Evolutionary conservation across 2,329 filamentous ascomycete genomes (phyloP).

Genomic region (Bipolaris bicolor): DNA sequence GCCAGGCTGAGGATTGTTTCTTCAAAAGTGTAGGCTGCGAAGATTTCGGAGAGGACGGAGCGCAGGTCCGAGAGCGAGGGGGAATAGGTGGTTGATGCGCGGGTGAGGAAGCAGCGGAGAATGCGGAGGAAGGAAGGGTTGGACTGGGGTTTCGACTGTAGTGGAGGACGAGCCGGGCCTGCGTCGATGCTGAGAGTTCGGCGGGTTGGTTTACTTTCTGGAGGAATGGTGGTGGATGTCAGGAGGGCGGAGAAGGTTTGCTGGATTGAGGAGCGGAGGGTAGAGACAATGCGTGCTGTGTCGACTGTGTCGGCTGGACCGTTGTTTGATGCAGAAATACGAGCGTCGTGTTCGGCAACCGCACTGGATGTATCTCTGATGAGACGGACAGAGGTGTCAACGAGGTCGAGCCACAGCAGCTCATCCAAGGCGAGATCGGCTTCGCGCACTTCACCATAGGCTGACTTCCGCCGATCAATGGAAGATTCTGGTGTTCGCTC

Average conservation of each 20-base stretch:
- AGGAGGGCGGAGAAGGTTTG: slow-evolving; percentile 88
- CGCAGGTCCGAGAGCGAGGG: slow-evolving; percentile 88
- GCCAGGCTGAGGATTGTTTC: slow-evolving; percentile 85
- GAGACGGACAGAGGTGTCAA: slow-evolving; percentile 65
- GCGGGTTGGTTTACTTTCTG: slow-evolving; percentile 18
- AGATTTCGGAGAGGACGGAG: slow-evolving; percentile 83
- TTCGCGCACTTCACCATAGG: slow-evolving; percentile 56
- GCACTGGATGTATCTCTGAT: slow-evolving; percentile 55
- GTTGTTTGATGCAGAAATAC: slow-evolving; percentile 33
- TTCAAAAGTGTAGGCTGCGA: slow-evolving; percentile 94
- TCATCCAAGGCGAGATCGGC: slow-evolving; percentile 67
- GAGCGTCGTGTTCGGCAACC: slow-evolving; percentile 52
- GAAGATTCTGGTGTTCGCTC: slow-evolving; percentile 47
- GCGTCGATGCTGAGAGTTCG: slow-evolving; percentile 34
- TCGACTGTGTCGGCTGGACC: slow-evolving; percentile 52
- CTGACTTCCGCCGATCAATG: slow-evolving; percentile 46
- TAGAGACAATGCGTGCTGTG: slow-evolving; percentile 65
- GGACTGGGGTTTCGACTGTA: slow-evolving; percentile 51
- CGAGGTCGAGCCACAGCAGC: slow-evolving; percentile 68
- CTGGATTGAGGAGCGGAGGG: slow-evolving; percentile 82
- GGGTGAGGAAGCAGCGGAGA: slow-evolving; percentile 83
- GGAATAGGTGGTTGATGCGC: slow-evolving; percentile 74
- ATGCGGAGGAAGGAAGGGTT: slow-evolving; percentile 85
- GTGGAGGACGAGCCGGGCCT: slow-evolving; percentile 25
- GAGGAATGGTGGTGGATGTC: slow-evolving; percentile 63